phyloP scores from a whole-genome alignment of 2,329 filamentous ascomycete species.

The Dothistroma septosporum region DNA sequence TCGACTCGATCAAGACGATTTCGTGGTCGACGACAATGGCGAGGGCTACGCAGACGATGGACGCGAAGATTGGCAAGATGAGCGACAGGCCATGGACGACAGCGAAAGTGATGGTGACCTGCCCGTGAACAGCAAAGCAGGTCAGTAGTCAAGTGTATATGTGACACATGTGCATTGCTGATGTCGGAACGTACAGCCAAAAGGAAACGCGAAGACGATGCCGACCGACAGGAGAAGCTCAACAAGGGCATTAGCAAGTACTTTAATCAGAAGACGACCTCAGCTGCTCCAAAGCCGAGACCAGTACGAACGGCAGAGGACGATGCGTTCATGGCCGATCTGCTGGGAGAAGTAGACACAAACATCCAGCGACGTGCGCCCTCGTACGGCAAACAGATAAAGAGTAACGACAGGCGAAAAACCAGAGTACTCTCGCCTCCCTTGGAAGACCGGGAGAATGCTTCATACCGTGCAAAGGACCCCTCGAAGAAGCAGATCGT shows the following conservation, averaged over 20 bases:
- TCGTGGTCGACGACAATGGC: conserved; percentile 97
- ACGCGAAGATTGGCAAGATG: conserved; percentile 85
- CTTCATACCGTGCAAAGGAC: conserved; percentile 9
- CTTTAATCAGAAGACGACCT: conserved; percentile 71
- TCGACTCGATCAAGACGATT: conserved; percentile 89
- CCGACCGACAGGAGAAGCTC: conserved; percentile 77
- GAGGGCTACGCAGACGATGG: conserved; percentile 96
- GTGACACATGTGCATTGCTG: conserved; percentile 21
- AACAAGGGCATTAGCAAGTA: conserved; percentile 92
- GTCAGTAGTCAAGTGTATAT: conserved; percentile 34
- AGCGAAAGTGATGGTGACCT: conserved; percentile 72
- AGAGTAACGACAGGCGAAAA: conserved; percentile 72
- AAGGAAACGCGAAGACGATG: conserved; percentile 81
- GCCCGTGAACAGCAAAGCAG: conserved; percentile 56
- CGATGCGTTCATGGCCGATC: conserved; percentile 76
- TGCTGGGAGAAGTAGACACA: conserved; percentile 82
- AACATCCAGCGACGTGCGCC: conserved; percentile 60
- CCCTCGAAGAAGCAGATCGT: conserved; percentile 17
- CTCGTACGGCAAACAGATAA: conserved; percentile 59
- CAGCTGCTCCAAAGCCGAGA: conserved; percentile 69
- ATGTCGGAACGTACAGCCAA: conserved; percentile 57
- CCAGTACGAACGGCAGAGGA: conserved; percentile 60
- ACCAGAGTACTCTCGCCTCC: conserved; percentile 75
- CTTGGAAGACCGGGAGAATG: conserved; percentile 47
- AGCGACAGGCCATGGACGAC: conserved; percentile 59